Percentiles rank a stretch among this genome's conserved stretches.
Conservation (phyloP, 371 early-diverging fungal species). For the Mortierella sp. region DNA sequence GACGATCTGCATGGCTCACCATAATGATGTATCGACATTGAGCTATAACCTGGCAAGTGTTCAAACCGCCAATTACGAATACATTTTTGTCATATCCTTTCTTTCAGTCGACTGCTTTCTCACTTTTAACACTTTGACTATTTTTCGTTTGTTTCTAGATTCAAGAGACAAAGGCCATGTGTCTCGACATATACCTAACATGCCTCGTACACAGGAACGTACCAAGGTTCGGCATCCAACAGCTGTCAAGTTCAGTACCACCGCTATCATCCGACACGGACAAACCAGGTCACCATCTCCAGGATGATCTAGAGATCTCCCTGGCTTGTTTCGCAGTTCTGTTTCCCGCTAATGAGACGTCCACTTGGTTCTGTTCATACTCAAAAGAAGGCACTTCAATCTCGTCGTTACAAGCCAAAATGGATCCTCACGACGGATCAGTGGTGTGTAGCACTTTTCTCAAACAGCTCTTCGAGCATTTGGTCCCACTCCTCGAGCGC, state of each 20-base stretch:
- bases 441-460: conserved; percentile 15
- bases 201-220: conserved; percentile 22
- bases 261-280: not conserved
- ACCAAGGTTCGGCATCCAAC: not conserved
- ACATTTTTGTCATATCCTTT: too few relatives aligned
- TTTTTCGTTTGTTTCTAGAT: too few relatives aligned
- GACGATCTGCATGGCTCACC: not conserved
- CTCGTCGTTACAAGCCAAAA: not conserved
- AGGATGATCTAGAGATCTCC: conserved; percentile 15
- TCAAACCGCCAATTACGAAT: too few relatives aligned
- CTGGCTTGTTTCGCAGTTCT: conserved; percentile 18
- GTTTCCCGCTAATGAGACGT: conserved; percentile 15
- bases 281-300: not conserved
- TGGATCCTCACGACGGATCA: not conserved
- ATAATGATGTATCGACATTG: not conserved
- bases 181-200: conserved; percentile 27
- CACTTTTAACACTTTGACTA: too few relatives aligned
- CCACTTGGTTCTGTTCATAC: conserved; percentile 17
- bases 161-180: conserved; percentile 7
- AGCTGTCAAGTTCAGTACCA: not conserved
- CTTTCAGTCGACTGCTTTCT: too few relatives aligned
- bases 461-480: conserved; percentile 12
- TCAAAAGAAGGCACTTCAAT: not conserved
- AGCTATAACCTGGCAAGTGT: conserved; percentile 4
- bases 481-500: conserved; percentile 30